Evolutionary conservation across 805 yeast species (phyloP).

Genomic region (Yueomyces sp.): DNA sequence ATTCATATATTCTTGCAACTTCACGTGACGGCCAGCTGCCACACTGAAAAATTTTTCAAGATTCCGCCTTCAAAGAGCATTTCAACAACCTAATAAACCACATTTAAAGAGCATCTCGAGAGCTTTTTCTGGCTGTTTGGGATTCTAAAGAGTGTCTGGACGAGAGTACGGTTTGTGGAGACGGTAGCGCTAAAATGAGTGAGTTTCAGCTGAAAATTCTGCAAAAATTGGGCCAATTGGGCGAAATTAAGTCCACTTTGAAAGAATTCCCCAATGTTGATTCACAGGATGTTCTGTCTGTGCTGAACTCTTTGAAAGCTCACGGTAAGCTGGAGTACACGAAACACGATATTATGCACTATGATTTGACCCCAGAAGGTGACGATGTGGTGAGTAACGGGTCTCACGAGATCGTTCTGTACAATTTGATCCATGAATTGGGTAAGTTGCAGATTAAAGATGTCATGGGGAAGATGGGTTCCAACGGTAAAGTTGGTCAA

Average conservation of each 20-base stretch:
- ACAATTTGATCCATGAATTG: constrained; percentile 59
- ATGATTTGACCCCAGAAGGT: constrained; percentile 73
- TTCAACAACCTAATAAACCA: no score
- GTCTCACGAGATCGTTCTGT: constrained; percentile 78
- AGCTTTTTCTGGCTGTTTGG: no score
- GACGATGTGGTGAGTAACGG: constrained; percentile 65
- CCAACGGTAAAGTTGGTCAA: constrained; percentile 84
- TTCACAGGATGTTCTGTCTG: constrained; percentile 61
- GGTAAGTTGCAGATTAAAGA: constrained; percentile 75
- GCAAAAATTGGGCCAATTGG: constrained; percentile 48
- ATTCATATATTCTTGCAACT: no score
- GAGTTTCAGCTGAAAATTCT: constrained; percentile 52
- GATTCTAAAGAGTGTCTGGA: no score
- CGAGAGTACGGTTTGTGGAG: no score
- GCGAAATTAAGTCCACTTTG: constrained; percentile 56
- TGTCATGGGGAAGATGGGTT: constrained; percentile 58
- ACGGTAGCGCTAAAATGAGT: constrained; percentile 33
- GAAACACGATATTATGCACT: constrained; percentile 61
- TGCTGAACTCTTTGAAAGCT: constrained; percentile 74
- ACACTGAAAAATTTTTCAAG: no score
- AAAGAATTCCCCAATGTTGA: constrained; percentile 51
- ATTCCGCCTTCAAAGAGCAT: no score
- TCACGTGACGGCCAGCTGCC: no score
- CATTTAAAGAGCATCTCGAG: no score
- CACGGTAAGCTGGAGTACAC: constrained; percentile 66